Evolutionary conservation across 352 stramenopile genomes (phyloP), one percentile per base, ranked within the genome.

Genomic region (Phytopythium chamaehyphon): DNA sequence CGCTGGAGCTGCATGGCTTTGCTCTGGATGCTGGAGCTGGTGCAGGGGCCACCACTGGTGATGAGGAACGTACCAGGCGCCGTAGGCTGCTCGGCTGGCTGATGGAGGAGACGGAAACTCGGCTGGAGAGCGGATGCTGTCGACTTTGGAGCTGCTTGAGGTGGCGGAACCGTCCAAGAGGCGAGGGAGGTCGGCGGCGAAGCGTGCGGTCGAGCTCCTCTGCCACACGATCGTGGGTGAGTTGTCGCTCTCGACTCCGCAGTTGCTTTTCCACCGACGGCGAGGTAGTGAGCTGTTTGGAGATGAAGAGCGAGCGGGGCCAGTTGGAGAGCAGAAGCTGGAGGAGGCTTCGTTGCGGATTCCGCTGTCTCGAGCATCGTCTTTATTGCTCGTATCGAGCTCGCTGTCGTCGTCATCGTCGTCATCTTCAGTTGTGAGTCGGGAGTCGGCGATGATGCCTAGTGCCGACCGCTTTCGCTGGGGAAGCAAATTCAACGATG

Each of bases 31-130:
- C 48, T 82, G 64, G 3, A 58, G 49, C 40, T 76, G 50, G 37
- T 71, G 69, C 39, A 76, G 48, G 3, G 51, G 36, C 73, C 76
- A 85, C 76, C 76, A 88, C 44, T 85, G 54, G 1, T 61, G 56
- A 7, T 62, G 62, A 0, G 76, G 76, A 9, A 85, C 52, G 42
- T 88, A 88, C 76, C 76, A 85, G 19, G 73, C 67, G 11, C 76
- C 76, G 45, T 87, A 87, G 6, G 61, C 45, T 1, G 57, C 43
- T 46, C 71, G 56, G 12, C 50, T 16, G 52, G 56, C 42, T 15
- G 59, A 48, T 15, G 39, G 11, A 8, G 45, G 24, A 2, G 45
- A 14, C 0, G 45, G 11, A 11, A 14, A 14, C 5, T 15, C n/a
- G 11, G 16, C 31, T 10, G 45, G 10, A 7, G 31, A 9, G 1